Conservation (phyloP, 176 grass and related monocot species). For the Bolboschoenus planiculmis region DNA sequence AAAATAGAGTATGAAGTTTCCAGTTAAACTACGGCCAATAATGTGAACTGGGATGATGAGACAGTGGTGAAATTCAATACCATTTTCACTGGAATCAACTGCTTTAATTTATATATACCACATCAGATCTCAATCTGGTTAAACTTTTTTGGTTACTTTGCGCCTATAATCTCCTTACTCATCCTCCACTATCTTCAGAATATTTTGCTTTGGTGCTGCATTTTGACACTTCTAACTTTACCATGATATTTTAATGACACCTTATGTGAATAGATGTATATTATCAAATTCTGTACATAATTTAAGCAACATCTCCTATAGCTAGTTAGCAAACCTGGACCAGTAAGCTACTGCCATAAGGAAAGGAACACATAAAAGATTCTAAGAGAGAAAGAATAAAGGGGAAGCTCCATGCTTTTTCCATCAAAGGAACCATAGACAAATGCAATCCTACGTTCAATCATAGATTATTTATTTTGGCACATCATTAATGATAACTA, state of each 20-base stretch:
- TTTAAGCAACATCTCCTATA: not conserved
- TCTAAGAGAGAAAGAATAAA: not conserved
- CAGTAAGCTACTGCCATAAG: not conserved
- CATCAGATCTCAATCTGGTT: not conserved
- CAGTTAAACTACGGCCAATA: too few relatives aligned
- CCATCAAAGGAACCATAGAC: not conserved
- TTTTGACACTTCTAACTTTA: not conserved
- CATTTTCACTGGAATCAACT: not conserved
- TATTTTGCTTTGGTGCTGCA: not conserved
- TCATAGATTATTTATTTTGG: not conserved
- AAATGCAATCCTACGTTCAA: not conserved
- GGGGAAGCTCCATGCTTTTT: not conserved
- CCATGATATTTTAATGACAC: not conserved
- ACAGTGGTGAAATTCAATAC: too few relatives aligned
- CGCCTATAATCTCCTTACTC: not conserved
- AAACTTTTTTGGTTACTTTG: not conserved
- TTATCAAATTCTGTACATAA: not conserved
- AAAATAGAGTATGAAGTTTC: too few relatives aligned
- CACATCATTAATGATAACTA: not conserved
- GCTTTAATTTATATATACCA: not conserved
- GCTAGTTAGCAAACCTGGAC: not conserved
- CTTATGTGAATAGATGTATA: not conserved
- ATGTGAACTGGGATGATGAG: too few relatives aligned
- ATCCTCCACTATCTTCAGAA: not conserved
- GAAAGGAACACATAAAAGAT: not conserved